These are phyloP conservation scores for Kondoa subrosea DNA, from an alignment of 768 basidiomycete genomes.

Conservation along the genomic window DNA sequence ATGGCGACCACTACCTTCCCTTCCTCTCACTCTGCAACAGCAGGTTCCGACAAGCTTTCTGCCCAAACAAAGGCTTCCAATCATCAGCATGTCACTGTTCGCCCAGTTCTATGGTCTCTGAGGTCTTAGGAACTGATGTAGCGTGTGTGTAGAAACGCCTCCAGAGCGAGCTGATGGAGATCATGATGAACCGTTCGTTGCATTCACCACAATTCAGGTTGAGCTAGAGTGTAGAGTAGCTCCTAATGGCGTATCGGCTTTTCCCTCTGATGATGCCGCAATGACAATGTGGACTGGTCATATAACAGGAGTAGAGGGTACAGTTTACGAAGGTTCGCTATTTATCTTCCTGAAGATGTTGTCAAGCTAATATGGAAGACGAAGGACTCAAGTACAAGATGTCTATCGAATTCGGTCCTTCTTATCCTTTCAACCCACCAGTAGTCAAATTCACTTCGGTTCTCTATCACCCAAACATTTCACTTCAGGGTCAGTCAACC, in stretches of 20 bases:
- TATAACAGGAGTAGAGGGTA: slow-evolving; percentile 4
- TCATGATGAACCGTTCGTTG: background rate
- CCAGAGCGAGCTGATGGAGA: slow-evolving; percentile 38
- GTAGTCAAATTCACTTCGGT: slow-evolving; percentile 64
- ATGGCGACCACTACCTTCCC: background rate
- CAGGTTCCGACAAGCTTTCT: background rate
- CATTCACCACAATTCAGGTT: background rate
- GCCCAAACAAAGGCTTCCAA: background rate
- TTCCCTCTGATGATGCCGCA: background rate
- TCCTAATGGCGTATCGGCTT: background rate
- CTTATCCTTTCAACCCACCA: slow-evolving; percentile 75
- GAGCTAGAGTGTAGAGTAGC: too few species aligned
- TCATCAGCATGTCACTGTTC: background rate
- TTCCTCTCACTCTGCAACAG: background rate
- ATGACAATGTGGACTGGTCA: background rate
- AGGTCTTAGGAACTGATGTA: background rate
- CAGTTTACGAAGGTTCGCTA: slow-evolving; percentile 14
- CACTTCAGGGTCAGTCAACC: slow-evolving; percentile 37
- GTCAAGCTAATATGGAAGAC: slow-evolving; percentile 41
- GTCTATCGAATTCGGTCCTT: slow-evolving; percentile 63
- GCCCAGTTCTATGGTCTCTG: background rate
- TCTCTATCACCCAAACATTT: slow-evolving; percentile 83
- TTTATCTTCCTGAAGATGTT: slow-evolving; percentile 28
- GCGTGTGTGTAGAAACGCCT: slow-evolving; percentile 1
- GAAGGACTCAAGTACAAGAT: slow-evolving; percentile 65